Base-by-base conservation (phyloP, 805 yeast species). In the Barnettozyma salicaria region DNA sequence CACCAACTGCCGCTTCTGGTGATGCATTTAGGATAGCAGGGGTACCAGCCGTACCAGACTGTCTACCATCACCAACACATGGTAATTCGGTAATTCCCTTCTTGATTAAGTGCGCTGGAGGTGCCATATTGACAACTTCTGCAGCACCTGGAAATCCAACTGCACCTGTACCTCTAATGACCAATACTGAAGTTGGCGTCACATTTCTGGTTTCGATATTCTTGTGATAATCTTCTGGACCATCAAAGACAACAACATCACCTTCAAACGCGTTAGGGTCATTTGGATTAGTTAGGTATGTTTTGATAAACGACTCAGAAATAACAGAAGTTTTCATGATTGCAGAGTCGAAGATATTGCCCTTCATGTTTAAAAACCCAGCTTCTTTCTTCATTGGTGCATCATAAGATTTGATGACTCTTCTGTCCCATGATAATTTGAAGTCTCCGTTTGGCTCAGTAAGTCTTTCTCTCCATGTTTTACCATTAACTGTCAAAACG, bases 101-200 rank as follows among this genome's bases (percentile, higher is more conserved):
- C 27, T 25, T 25, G 7, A 25, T 25, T 13, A 25, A 25, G 14
- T 25, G 27, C 14, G 27, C 27, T n/a, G 27, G 27, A n/a, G 27
- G 27, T 12, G 14, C 7, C 27, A 25, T 25, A 13, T 25, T 25
- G 14, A 25, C 27, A 13, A 25, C 27, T 25, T 25, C 27, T 7
- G 27, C 27, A 13, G 27, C 27, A 25, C 27, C 27, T 25, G 27
- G 27, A 17, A 25, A 25, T n/a, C 27, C 27, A 25, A 25, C 27
- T n/a, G 27, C 27, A 25, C 27, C 27, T n/a, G 27, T 25, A 25
- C 27, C 27, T 25, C 27, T 25, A 13, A 25, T 25, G 14, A 25
- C 27, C 27, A 25, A 13, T 8, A 25, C 12, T n/a, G 27, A 25
- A 25, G 27, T 25, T 12, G 27, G 14, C 12, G 12, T 25, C 8